Base-by-base conservation (phyloP, 306 rosid species). In the Cyamopsis tetragonoloba region DNA sequence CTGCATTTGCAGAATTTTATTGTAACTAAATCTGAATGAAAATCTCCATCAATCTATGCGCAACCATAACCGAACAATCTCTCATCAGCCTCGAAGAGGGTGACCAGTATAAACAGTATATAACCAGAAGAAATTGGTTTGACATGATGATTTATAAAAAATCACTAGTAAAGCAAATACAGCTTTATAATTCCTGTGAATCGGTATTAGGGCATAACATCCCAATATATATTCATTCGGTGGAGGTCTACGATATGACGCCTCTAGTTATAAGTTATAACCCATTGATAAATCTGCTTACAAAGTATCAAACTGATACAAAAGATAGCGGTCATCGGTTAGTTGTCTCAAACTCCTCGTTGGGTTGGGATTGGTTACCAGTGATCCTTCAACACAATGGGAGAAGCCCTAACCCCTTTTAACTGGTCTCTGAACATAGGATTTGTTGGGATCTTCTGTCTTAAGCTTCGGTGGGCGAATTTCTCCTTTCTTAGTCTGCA, bases 371-470 rank as follows among this genome's bases (percentile, higher is more conserved):
- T 70, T 58, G 30, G n/a, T n/a, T n/a, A n/a, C 2, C 32, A 1
- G 32, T 24, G 14, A 39, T 26, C 77, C 62, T 41, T 17, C 41
- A 26, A 61, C 51, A 68, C 27, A 28, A 64, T 4, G 23, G 65
- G 32, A 7, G 49, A 59, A 44, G 18, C 57, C 64, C 82, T 86
- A 95, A 64, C 97, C 97, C 66, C 87, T 87, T 77, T 95, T 95
- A 35, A 95, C 95, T 0, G 99, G 99, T 87, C 99, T 85, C 70
- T 90, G 99, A 61, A 90, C 97, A 11, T 95, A 90, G 13, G 99
- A 90, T 80, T 95, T 95, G 79, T 90, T 95, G 22, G 97, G 96
- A 69, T 95, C 99, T 85, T 95, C 99, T 0, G 97, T 95, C 86
- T 95, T 95, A 7, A 95, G 97, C 84, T 95, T 95, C 0, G 99